Percentiles rank a stretch among this genome's conserved stretches.
phyloP scores from a whole-genome alignment of 345 rosid species.

The Gossypium rotundifolium region DNA sequence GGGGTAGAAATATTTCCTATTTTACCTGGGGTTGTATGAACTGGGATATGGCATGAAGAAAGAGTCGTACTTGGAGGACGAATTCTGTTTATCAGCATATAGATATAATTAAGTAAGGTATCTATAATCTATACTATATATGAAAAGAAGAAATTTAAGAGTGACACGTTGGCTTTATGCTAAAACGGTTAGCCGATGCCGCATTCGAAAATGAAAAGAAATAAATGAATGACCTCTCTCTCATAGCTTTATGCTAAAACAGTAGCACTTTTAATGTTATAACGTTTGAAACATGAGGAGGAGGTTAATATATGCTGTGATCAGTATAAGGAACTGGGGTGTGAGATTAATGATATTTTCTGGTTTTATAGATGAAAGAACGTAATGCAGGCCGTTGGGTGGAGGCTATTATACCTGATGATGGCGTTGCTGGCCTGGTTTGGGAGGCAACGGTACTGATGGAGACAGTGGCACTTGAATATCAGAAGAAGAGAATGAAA shows the following conservation, averaged over 20 bases:
- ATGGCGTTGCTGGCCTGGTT: too few relatives aligned
- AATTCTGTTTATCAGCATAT: background rate
- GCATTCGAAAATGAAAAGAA: background rate
- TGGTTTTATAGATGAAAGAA: too few relatives aligned
- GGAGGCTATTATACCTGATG: too few relatives aligned
- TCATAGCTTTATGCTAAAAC: background rate
- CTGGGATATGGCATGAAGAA: background rate
- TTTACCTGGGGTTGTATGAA: background rate
- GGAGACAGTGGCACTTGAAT: too few relatives aligned
- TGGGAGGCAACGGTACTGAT: too few relatives aligned
- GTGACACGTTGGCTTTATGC: background rate
- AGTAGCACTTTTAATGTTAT: background rate
- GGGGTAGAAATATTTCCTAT: background rate
- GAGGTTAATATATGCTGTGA: background rate
- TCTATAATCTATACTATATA: too few relatives aligned
- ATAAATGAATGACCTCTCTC: background rate
- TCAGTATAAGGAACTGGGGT: background rate
- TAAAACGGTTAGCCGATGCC: background rate
- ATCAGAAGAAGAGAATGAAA: conserved; percentile 21
- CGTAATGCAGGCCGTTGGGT: too few relatives aligned
- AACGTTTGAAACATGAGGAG: background rate
- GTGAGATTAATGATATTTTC: too few relatives aligned
- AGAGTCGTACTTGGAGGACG: background rate
- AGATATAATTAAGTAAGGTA: too few relatives aligned
- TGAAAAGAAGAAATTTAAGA: background rate